These are phyloP conservation scores for Candida chauliodis DNA, from an alignment of 805 yeast species.

Conservation along the genomic window DNA sequence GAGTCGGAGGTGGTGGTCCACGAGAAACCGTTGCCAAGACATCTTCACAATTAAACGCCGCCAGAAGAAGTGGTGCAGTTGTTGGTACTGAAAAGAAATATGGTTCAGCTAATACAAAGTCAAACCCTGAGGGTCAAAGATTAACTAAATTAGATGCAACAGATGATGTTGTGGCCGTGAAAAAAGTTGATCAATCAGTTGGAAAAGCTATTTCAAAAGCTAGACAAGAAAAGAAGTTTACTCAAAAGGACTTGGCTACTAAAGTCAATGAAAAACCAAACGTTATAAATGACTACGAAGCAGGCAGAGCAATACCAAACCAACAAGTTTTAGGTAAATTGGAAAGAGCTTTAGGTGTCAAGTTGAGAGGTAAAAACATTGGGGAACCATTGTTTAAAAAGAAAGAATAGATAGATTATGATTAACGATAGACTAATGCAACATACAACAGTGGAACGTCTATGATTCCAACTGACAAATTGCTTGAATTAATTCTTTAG, in stretches of 20 bases:
- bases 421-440: constrained; percentile 1
- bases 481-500: constrained; percentile 19
- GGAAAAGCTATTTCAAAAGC: constrained; percentile 86
- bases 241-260: constrained; percentile 96
- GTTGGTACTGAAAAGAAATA: constrained; percentile 92
- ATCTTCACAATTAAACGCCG: constrained; percentile 78
- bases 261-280: constrained; percentile 94
- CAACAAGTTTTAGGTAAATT: constrained; percentile 90
- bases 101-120: constrained; percentile 53
- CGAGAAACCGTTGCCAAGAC: constrained; percentile 80
- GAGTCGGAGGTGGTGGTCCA: constrained; percentile 87
- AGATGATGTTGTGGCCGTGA: constrained; percentile 89
- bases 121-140: constrained; percentile 90
- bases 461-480: constrained; percentile 16
- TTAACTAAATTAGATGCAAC: constrained; percentile 89
- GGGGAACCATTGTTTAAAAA: constrained; percentile 78
- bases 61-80: constrained; percentile 88
- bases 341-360: constrained; percentile 91
- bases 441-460: background rate
- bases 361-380: constrained; percentile 92
- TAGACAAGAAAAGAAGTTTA: constrained; percentile 80
- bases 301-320: constrained; percentile 94
- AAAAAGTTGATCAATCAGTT: constrained; percentile 77
- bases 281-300: constrained; percentile 92
- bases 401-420: constrained; percentile 36